Conservation (phyloP, 2,329 filamentous ascomycete species). For the Dothistroma pini region DNA sequence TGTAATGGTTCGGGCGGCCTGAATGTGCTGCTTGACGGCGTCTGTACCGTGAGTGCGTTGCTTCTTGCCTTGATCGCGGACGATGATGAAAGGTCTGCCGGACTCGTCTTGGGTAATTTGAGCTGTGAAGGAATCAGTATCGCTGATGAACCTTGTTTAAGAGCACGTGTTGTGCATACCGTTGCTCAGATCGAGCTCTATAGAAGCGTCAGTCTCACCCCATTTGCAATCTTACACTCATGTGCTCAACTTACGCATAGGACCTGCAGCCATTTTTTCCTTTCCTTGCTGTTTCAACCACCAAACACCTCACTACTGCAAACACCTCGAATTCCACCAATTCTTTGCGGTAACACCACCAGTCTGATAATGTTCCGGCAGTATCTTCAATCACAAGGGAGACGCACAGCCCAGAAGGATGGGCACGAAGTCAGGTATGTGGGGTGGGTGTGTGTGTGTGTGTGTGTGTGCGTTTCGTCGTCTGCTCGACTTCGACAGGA, state of each 20-base stretch:
- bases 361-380: background rate
- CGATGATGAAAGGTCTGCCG: slow-evolving; percentile 94
- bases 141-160: background rate
- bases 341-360: slow-evolving; percentile 3
- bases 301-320: slow-evolving; percentile 8
- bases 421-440: background rate
- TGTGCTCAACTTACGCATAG: slow-evolving; percentile 56
- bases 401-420: background rate
- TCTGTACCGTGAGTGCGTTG: slow-evolving; percentile 95
- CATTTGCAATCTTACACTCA: slow-evolving; percentile 52
- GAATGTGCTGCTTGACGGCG: slow-evolving; percentile 96
- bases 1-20: slow-evolving; percentile 91
- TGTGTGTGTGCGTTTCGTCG: background rate
- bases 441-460: background rate
- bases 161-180: slow-evolving; percentile 51
- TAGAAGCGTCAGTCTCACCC: slow-evolving; percentile 21
- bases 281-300: background rate
- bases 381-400: background rate
- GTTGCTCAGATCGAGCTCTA: slow-evolving; percentile 80
- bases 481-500: background rate
- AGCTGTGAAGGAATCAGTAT: slow-evolving; percentile 42
- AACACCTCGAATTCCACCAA: background rate
- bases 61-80: slow-evolving; percentile 97
- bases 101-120: slow-evolving; percentile 94
- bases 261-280: slow-evolving; percentile 48